Evolutionary conservation across 768 basidiomycete species (phyloP), one percentile per base, ranked within the genome.

Genomic region (Leucocoprinus leucothites): DNA sequence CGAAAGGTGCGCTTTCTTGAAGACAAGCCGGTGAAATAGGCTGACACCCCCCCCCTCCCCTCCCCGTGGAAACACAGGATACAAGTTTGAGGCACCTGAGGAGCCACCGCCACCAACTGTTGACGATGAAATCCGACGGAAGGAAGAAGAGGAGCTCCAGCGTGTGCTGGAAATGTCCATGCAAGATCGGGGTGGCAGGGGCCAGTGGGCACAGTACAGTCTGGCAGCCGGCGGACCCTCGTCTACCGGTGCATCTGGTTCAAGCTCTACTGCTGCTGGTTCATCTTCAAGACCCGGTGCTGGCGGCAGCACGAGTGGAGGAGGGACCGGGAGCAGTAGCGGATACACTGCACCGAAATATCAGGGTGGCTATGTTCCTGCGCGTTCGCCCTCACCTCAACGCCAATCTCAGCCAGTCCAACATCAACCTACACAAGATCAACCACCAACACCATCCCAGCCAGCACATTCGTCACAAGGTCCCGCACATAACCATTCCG

Each of bases 141-240:
- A 82, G 57, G 96, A 98, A 66, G 96, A 98, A 64, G 96, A 96
- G 64, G 96, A 98, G 61, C 84, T 98, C 1, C 91, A 94, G 64
- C 84, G 94, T 3, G 96, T 87, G 0, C 76, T 98, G 24, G 94
- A 96, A 65, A 85, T 97, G 73, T 92, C 89, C n/a, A 87, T 94
- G 73, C 85, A 87, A 52, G 94, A 98, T 66, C 89, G 87, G 59
- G 94, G 94, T 9, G 94, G 94, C 0, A 79, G 91, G 46, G 62
- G 65, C 4, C 74, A 78, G 31, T 86, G 85, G 79, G 58, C 74
- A 0, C 66, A 72, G 7, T 81, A 81, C 61, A 70, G 68, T 22
- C 48, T 66, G 2, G 65, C 75, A 51, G 71, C 73, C 6, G 67
- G 73, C 2, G 42, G 45, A 16, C 14, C 48, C 22, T 62, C 63